Conservation (phyloP, 768 basidiomycete species). For the Boletus patriciae region DNA sequence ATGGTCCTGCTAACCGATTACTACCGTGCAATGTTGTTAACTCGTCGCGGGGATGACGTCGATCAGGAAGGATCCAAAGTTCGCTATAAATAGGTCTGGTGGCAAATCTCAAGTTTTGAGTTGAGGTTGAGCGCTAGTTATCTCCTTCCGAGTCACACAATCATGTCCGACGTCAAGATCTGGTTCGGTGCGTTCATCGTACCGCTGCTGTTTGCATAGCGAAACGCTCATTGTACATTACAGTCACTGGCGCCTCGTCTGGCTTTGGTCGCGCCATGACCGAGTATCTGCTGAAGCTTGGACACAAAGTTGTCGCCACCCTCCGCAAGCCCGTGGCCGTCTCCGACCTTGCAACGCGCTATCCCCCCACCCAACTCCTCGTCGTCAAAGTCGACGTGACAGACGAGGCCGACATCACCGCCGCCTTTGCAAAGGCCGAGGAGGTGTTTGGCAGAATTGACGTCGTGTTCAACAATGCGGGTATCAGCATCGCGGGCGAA, state of each 20-base stretch:
- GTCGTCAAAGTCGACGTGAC: conserved; percentile 37
- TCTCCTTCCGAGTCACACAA: not conserved
- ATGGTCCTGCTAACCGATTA: not conserved
- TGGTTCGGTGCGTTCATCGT: conserved; percentile 17
- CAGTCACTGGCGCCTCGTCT: conserved; percentile 38
- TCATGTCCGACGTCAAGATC: conserved; percentile 20
- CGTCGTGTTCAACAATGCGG: conserved; percentile 41
- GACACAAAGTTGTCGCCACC: conserved; percentile 44
- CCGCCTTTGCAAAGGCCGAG: conserved; percentile 30
- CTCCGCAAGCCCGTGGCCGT: conserved; percentile 39
- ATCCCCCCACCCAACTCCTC: conserved; percentile 28
- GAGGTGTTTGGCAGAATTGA: conserved; percentile 36
- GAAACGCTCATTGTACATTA: not conserved
- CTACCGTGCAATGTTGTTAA: not conserved
- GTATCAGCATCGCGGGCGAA: conserved; percentile 30
- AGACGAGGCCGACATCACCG: conserved; percentile 17
- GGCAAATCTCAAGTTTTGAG: not conserved
- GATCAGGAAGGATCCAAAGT: not conserved
- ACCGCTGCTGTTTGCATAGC: not conserved
- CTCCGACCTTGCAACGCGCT: conserved; percentile 24
- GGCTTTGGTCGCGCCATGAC: conserved; percentile 40
- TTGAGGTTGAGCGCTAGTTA: not conserved
- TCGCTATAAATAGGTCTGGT: not conserved
- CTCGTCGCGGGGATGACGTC: not conserved
- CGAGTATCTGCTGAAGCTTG: conserved; percentile 34